These are phyloP conservation scores for Globisporangium abappressorium DNA, from an alignment of 352 stramenopile species.

Conservation along the genomic window DNA sequence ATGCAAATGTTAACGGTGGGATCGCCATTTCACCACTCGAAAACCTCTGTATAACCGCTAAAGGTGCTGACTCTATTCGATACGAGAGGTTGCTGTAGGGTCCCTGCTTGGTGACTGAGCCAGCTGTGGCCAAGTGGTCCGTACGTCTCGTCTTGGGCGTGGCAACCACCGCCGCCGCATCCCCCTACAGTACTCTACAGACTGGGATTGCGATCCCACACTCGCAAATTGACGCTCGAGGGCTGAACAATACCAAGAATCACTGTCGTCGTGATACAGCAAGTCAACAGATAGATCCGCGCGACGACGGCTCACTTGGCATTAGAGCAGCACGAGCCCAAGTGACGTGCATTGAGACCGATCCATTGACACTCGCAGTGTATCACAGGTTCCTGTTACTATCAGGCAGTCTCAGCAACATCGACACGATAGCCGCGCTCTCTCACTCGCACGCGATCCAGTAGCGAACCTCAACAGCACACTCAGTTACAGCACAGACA, in stretches of 20 bases:
- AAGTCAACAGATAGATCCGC: not conserved
- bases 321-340: not conserved
- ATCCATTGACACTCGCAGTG: not conserved
- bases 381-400: not conserved
- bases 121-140: not conserved
- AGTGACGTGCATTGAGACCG: not conserved
- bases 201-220: not conserved
- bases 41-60: not conserved
- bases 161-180: not conserved
- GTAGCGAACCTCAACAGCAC: not conserved
- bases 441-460: not conserved
- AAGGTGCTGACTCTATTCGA: slow-evolving; percentile 3
- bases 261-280: too few species aligned
- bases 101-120: slow-evolving; percentile 8
- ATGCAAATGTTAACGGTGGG: too few species aligned
- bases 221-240: not conserved
- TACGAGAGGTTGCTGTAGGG: not conserved
- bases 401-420: too few species aligned
- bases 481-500: not conserved
- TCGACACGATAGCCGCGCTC: not conserved
- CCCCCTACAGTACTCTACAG: not conserved
- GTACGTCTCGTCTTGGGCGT: not conserved
- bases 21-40: slow-evolving; percentile 5
- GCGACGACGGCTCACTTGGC: not conserved
- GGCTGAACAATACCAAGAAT: not conserved